Base-by-base conservation (phyloP, 2,329 filamentous ascomycete genomes). In the Ophiocordyceps unilateralis region DNA sequence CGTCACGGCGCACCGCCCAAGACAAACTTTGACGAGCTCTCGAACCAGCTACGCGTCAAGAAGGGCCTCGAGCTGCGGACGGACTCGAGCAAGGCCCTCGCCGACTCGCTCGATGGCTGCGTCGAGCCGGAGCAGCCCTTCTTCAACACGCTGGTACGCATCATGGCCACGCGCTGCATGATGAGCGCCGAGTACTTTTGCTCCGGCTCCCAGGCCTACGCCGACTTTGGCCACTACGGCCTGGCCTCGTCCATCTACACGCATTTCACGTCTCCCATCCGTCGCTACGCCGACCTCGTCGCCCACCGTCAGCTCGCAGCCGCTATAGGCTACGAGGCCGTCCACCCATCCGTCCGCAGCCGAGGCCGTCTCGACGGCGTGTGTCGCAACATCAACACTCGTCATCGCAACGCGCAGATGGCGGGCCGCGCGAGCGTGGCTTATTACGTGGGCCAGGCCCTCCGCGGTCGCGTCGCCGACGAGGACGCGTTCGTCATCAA, bases 161-260 rank as follows among this genome's bases (percentile, higher is more conserved):
- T 98, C 64, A 83, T 98, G 68, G 91, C 91, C 10, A 98, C 91
- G 9, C 81, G 91, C 20, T 98, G 91, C 73, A 98, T 98, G 91
- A 94, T 94, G 71, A 91, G 86, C 43, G 91, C 91, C 48, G 91
- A 98, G 64, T 98, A 98, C 65, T 98, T 98, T 64, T 91, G 84
- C 64, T 84, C 89, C 0, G 91, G 91, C 46, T 88, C 87, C 7
- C 87, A 95, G 59, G 78, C 88, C 0, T 89, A 91, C 59, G 82
- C 86, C 1, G 91, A 96, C 58, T 98, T 94, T 72, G 78, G 86
- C 42, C 93, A 98, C 65, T 98, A 98, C 62, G 91, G 91, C 51
- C 78, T 98, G 30, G 93, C 93, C 0, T 87, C 83, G 4, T 84
- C 93, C 55, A 98, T 98, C 58, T 98, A 98, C 67, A 98, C 91